These are phyloP conservation scores for Cenchrus fungigraminus DNA, from an alignment of 176 grass and related monocot genomes.

Conservation along the genomic window DNA sequence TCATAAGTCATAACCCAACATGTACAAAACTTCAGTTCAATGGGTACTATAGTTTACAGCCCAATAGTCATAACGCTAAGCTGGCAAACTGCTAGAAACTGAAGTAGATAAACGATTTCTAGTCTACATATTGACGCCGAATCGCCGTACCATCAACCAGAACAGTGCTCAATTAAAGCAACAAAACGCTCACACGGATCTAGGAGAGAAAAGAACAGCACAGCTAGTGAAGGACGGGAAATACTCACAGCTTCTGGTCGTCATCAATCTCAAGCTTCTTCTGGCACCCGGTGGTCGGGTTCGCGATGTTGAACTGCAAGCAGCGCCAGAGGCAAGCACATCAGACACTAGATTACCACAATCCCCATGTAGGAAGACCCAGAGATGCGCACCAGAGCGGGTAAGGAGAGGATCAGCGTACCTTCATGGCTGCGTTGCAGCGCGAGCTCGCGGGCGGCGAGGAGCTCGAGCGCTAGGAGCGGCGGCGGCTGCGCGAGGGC, in stretches of 20 bases:
- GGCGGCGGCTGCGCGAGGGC: conserved; percentile 39
- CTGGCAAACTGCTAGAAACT: not conserved
- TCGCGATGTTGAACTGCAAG: conserved; percentile 88
- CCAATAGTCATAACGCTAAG: not conserved
- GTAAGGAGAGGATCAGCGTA: not conserved
- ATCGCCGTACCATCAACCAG: not conserved
- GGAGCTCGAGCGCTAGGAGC: conserved; percentile 12
- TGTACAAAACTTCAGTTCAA: not conserved
- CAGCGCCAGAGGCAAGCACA: not conserved
- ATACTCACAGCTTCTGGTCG: conserved; percentile 97
- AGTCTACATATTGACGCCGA: not conserved
- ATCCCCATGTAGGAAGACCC: not conserved
- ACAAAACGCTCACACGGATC: not conserved
- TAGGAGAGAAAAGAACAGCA: not conserved
- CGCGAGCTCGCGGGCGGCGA: conserved; percentile 45
- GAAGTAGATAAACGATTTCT: too few species aligned
- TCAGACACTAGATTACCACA: not conserved
- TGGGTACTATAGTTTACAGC: too few species aligned
- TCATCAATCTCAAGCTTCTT: conserved; percentile 97
- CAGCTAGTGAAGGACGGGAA: not conserved
- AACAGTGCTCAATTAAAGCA: not conserved
- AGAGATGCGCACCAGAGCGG: not conserved
- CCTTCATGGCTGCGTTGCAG: conserved; percentile 58
- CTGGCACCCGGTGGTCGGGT: conserved; percentile 94
- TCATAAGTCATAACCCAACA: too few species aligned